These are phyloP conservation scores for Rubia occidens DNA, from an alignment of 305 asterid genomes.

Conservation along the genomic window DNA sequence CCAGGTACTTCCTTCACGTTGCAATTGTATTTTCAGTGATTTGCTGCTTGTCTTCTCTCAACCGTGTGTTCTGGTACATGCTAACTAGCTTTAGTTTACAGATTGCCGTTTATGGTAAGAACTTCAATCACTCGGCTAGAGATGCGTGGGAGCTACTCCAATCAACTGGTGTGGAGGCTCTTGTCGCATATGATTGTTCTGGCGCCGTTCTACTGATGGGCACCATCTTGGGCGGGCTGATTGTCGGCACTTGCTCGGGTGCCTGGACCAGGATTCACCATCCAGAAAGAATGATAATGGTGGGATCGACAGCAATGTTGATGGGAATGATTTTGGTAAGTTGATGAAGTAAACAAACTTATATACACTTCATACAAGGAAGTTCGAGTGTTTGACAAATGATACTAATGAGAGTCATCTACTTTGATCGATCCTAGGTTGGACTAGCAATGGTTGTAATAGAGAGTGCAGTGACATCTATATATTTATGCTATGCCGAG, in stretches of 20 bases:
- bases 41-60: neutral
- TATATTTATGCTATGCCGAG: conserved; percentile 82
- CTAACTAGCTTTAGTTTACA: conserved; percentile 20
- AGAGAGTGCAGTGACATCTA: conserved; percentile 97
- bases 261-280: conserved; percentile 61
- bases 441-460: conserved; percentile 90
- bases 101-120: conserved; percentile 94
- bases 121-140: conserved; percentile 86
- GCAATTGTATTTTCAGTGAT: neutral
- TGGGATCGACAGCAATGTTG: conserved; percentile 84
- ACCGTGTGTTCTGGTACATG: neutral
- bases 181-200: conserved; percentile 86
- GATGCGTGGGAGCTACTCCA: conserved; percentile 98
- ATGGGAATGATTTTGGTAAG: conserved; percentile 98
- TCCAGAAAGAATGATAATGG: conserved; percentile 71
- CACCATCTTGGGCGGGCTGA: conserved; percentile 71
- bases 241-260: conserved; percentile 75
- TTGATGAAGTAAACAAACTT: neutral
- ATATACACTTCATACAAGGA: neutral
- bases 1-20: conserved; percentile 42
- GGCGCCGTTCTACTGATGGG: conserved; percentile 92
- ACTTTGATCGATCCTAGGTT: conserved; percentile 33
- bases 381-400: neutral
- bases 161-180: conserved; percentile 90
- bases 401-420: neutral